phyloP scores from a whole-genome alignment of 306 rosid genomes.

The Potentilla sterilis region DNA sequence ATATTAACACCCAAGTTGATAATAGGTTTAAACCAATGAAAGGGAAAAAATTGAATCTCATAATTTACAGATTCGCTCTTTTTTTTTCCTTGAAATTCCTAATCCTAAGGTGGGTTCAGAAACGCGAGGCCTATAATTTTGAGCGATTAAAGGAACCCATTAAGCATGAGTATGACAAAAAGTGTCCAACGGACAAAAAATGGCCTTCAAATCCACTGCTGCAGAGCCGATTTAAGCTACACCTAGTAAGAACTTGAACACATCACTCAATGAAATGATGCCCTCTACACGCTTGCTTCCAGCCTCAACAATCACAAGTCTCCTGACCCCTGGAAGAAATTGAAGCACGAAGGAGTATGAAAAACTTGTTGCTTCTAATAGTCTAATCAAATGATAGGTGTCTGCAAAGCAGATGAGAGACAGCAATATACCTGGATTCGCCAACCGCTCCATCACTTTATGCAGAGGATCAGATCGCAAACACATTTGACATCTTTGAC shows the following conservation, averaged over 20 bases:
- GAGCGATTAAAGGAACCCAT: conserved; percentile 29
- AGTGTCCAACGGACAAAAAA: background rate
- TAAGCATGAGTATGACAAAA: conserved; percentile 3
- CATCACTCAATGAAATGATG: conserved; percentile 70
- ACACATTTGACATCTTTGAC: conserved; percentile 82
- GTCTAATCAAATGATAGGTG: background rate
- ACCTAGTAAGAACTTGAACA: conserved; percentile 75
- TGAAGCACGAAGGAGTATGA: conserved; percentile 17
- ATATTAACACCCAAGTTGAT: conserved; percentile 25
- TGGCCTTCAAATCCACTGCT: conserved; percentile 21
- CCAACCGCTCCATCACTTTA: conserved; percentile 77
- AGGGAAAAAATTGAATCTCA: conserved; percentile 32
- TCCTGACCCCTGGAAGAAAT: conserved; percentile 60
- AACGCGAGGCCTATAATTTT: conserved; percentile 28
- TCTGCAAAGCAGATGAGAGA: background rate
- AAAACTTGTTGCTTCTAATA: background rate
- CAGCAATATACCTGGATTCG: conserved; percentile 58
- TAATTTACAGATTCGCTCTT: conserved; percentile 44
- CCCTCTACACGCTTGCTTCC: conserved; percentile 94
- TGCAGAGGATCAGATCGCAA: conserved; percentile 75
- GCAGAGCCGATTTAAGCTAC: conserved; percentile 30
- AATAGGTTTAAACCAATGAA: conserved; percentile 23
- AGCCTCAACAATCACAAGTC: conserved; percentile 86
- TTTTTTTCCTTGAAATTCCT: conserved; percentile 43
- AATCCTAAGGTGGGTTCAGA: conserved; percentile 39